Evolutionary conservation across 225 moss, liverwort and hornwort species (phyloP).

Genomic region (Straminergon stramineum): DNA sequence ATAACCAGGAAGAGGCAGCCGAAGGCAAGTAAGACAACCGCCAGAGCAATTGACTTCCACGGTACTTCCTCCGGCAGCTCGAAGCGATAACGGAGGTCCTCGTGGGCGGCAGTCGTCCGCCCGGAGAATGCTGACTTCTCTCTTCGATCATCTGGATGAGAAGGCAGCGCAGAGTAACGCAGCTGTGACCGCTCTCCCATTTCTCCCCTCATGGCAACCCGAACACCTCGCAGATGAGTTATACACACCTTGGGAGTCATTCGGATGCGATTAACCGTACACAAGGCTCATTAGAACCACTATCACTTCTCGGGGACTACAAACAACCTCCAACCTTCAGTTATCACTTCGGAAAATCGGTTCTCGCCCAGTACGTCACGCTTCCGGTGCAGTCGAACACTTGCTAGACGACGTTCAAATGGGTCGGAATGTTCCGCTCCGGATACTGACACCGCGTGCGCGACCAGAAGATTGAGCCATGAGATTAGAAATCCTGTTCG

Average conservation of each 20-base stretch:
- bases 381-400: neutral
- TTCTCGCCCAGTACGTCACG: neutral
- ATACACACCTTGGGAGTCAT: conserved; percentile 5
- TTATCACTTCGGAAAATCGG: neutral
- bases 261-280: neutral
- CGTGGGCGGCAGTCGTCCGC: conserved; percentile 23
- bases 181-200: conserved; percentile 50
- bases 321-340: neutral
- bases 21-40: conserved; percentile 61
- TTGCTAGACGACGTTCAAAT: neutral
- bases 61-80: conserved; percentile 63
- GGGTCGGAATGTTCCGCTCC: neutral
- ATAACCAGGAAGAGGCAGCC: conserved; percentile 63
- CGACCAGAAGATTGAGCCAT: neutral
- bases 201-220: conserved; percentile 17
- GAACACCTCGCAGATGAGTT: conserved; percentile 6
- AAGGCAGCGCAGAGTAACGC: conserved; percentile 48
- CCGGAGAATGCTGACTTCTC: conserved; percentile 8
- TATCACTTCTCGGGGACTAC: neutral
- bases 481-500: neutral
- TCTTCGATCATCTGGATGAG: conserved; percentile 34
- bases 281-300: neutral
- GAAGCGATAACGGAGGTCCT: conserved; percentile 63
- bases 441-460: no score
- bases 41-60: conserved; percentile 77